Evolutionary conservation across 176 grass and related monocot species (phyloP).

Genomic region (Eragrostis curvula): DNA sequence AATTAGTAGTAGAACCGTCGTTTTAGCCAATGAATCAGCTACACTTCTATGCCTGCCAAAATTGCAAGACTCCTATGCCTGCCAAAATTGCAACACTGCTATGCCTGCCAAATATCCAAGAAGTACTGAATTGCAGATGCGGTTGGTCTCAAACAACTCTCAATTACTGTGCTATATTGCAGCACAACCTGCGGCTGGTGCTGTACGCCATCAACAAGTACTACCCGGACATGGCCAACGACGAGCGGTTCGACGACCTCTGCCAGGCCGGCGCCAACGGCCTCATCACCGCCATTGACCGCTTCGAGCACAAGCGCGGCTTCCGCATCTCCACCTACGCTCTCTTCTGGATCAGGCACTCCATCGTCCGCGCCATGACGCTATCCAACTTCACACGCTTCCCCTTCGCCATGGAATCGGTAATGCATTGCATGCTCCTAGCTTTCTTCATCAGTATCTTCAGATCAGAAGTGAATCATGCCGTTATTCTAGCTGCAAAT

Average conservation of each 20-base stretch:
- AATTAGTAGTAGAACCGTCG: too few species aligned
- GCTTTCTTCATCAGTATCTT: background rate
- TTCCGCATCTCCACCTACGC: slow-evolving; percentile 86
- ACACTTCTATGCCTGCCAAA: too few species aligned
- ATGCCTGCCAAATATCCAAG: too few species aligned
- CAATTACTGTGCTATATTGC: background rate
- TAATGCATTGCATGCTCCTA: background rate
- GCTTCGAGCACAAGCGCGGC: slow-evolving; percentile 82
- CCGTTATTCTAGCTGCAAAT: too few species aligned
- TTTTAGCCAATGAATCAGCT: too few species aligned
- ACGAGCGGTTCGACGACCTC: slow-evolving; percentile 71
- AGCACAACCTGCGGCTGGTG: slow-evolving; percentile 93
- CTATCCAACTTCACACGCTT: slow-evolving; percentile 84
- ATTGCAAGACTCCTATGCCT: too few species aligned
- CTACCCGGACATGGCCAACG: slow-evolving; percentile 64
- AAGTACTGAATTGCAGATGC: background rate
- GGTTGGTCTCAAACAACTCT: too few species aligned
- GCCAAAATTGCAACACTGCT: slow-evolving; percentile 64
- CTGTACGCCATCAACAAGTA: slow-evolving; percentile 88
- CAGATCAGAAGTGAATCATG: background rate
- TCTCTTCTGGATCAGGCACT: slow-evolving; percentile 91
- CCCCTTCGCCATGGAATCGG: slow-evolving; percentile 84
- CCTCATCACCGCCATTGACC: slow-evolving; percentile 77
- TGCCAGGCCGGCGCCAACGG: slow-evolving; percentile 90
- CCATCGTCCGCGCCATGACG: slow-evolving; percentile 73